Evolutionary conservation across 805 yeast genomes (phyloP).

Genomic region (Saccharomyces cerevisiae): DNA sequence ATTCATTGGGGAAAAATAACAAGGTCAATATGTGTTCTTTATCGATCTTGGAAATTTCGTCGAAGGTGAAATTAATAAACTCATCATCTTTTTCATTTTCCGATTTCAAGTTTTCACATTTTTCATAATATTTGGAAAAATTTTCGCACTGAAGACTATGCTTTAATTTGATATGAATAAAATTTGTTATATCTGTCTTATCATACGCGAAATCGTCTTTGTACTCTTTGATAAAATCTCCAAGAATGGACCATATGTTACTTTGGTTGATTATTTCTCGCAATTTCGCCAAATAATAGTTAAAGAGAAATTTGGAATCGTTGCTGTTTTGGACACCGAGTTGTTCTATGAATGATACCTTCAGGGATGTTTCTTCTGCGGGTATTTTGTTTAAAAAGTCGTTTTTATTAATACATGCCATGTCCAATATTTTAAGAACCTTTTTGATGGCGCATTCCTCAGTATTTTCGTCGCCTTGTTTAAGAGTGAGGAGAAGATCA

Average conservation of each 20-base stretch:
- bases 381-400: constrained; percentile 10
- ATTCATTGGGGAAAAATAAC: constrained; percentile 1
- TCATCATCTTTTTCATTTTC: constrained; percentile 1
- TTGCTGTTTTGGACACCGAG: constrained; percentile 13
- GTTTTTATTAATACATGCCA: constrained; percentile 7
- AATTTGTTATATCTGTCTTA: constrained; percentile 16
- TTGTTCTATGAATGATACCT: constrained; percentile 21
- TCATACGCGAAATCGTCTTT: constrained; percentile 17
- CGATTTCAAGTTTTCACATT: constrained; percentile 4
- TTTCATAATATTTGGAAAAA: not conserved
- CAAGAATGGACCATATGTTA: constrained; percentile 15
- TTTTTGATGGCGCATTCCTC: constrained; percentile 3
- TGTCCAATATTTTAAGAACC: constrained; percentile 7
- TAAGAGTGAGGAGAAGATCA: constrained; percentile 14
- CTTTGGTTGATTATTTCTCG: constrained; percentile 12
- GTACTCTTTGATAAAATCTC: constrained; percentile 14
- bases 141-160: constrained; percentile 2
- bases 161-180: constrained; percentile 14
- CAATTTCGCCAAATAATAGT: constrained; percentile 20
- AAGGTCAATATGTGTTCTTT: constrained; percentile 11
- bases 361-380: constrained; percentile 11
- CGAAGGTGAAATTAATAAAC: constrained; percentile 1
- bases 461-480: not conserved
- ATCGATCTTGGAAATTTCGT: constrained; percentile 15
- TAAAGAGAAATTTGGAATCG: constrained; percentile 21